Conservation (phyloP, 176 grass and related monocot species). For the Oryza meyeriana region DNA sequence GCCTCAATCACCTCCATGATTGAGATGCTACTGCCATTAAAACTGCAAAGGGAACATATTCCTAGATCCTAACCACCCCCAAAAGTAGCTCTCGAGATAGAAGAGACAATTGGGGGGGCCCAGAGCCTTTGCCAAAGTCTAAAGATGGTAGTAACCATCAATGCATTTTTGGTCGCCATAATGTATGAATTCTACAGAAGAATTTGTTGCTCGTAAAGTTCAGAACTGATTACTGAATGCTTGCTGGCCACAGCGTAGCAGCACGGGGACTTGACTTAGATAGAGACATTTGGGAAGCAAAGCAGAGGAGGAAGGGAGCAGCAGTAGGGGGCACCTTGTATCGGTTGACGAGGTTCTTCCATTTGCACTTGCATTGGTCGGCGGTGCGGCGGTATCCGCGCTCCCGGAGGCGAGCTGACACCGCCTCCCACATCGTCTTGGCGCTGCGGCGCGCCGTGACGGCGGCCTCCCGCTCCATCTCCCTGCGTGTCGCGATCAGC, state of each 20-base stretch:
- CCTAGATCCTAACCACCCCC: neutral
- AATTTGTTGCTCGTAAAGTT: neutral
- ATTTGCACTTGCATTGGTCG: constrained; percentile 99
- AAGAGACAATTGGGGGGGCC: neutral
- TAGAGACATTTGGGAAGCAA: neutral
- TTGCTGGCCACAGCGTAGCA: neutral
- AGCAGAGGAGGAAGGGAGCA: neutral
- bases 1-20: neutral
- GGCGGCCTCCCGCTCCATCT: constrained; percentile 59
- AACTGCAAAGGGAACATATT: neutral
- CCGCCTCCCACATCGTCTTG: constrained; percentile 80
- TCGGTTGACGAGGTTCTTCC: constrained; percentile 93
- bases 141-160: neutral
- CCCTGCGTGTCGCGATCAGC: constrained; percentile 61
- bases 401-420: constrained; percentile 52
- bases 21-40: neutral
- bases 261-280: neutral
- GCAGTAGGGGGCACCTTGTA: constrained; percentile 59
- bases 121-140: constrained; percentile 24
- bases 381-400: constrained; percentile 67
- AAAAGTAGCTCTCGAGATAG: neutral
- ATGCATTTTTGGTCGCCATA: neutral
- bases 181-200: neutral
- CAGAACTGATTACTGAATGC: neutral
- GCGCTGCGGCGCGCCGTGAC: constrained; percentile 43